Base-by-base conservation (phyloP, 2,329 filamentous ascomycete species). In the Bipolaris oryzae region DNA sequence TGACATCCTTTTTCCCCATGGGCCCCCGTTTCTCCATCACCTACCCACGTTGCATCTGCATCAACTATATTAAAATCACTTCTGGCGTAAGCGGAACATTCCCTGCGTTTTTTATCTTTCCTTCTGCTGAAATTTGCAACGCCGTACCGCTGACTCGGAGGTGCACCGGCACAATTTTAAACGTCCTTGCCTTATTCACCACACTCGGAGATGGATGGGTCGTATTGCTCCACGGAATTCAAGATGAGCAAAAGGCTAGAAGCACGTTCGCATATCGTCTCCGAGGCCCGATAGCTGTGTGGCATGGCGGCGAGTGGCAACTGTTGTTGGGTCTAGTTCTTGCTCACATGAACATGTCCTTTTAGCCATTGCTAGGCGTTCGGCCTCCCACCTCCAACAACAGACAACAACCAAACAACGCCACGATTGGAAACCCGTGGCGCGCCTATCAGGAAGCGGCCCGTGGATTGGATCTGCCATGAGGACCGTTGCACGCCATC, bases 331-430 rank as follows among this genome's bases (percentile, higher is more conserved):
- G 13, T 34, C 15, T 20, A 13, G 28, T 16, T 35, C 3, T 25
- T 37, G 33, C 15, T 25, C 39, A 43, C 49, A 44, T 44, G 20
- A 10, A 13, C 9, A 31, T 42, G 49, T 18, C 42, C 18, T 48
- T 48, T 44, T 51, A 51, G 39, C 49, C 49, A 51, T 37, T 9
- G n/a, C 3, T 31, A 23, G 23, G 9, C 35, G 39, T 16, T 28
- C 35, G n/a, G 15, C 9, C 15, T 25, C 39, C 25, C 39, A 15
- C 15, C 25, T 20, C 21, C 5, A 23, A 38, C 38, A 37, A 16
- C 11, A 33, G 33, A 51, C 13, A 18, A 43, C 15, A n/a, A 20
- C 21, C 15, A 43, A 11, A 13, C 39, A 10, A 6, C 13, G n/a
- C 18, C 21, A 13, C 7, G 31, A 25, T 18, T 34, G 28, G 39